Base-by-base conservation (phyloP, 306 rosid species). In the Cucurbita pepo region DNA sequence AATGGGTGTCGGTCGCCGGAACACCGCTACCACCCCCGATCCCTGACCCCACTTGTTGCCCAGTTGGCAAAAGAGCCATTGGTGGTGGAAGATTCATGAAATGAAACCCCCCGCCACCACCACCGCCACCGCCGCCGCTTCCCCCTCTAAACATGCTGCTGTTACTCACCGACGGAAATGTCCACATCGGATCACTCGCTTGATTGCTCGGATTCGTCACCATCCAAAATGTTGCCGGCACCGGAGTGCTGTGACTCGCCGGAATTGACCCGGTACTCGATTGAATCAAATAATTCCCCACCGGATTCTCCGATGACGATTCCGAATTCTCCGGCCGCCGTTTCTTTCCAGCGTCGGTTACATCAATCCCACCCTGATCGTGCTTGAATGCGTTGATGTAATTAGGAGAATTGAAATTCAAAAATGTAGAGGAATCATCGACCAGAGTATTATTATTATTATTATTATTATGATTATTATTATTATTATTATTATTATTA, bases 71-170 rank as follows among this genome's bases (percentile, higher is more conserved):
- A 21, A 86, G 76, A 16, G 92, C 69, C 94, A 86, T 76, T 1
- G 96, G 91, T 53, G 97, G 92, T 75, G 92, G 86, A 80, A 93
- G 89, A 74, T 93, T 93, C 97, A 93, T 87, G 70, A 93, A 93
- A 77, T 90, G 98, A 72, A 90, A 71, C 12, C 87, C 91, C n/a
- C 78, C 79, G 2, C 81, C 45, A 2, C 67, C 67, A 1, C 56
- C 56, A 5, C 18, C 18, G 6, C 67, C 67, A 1, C 56, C 56
- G 1, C 18, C 18, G 6, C 56, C 5, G 85, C 14, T 65, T 10
- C 85, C 76, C 72, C 97, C 69, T 40, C 69, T 79, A 69, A 85
- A 80, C 80, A 83, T 69, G 19, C 81, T 83, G 56, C 60, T 75
- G 63, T 76, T 81, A 6, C 75, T 81, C 43, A 72, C 65, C 14